Base-by-base conservation (phyloP, 2,329 filamentous ascomycete species). In the Neurospora sp. region DNA sequence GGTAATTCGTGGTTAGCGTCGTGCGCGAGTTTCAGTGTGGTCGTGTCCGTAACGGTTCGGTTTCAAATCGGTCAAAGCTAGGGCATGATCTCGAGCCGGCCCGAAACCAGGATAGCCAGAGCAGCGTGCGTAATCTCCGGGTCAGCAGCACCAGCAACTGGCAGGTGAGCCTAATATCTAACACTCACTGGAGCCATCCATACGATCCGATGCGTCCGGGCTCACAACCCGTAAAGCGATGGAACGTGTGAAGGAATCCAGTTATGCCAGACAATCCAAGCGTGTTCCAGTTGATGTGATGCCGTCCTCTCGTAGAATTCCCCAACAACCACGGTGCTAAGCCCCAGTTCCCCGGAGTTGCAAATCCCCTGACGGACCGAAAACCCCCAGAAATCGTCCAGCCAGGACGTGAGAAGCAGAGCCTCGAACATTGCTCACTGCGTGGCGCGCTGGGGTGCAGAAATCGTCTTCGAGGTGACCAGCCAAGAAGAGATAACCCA, bases 1-100 rank as follows among this genome's bases (percentile, higher is more conserved):
- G 81, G 81, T 84, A 84, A 81, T 78, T 78, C 80, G 84, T 82
- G 90, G 93, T 89, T 93, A 91, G 92, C 78, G 91, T 78, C 84
- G 82, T 80, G 81, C 77, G 79, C 82, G 79, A 73, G 74, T 77
- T 78, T 76, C 77, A 80, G 74, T 79, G 76, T 76, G 76, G 73
- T 67, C 70, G 72, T 52, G 68, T 71, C 68, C 73, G 69, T 38
- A 68, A 66, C 28, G 42, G 68, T 71, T 71, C 71, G 72, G 70
- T 68, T 68, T 73, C 70, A 67, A 62, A 71, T 73, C 71, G 72
- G 68, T 67, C 69, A 66, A 70, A 69, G 67, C 67, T 67, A 71
- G 70, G 70, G 71, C 38, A 69, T 67, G 66, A 38, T 69, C 52
- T 62, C 70, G 40, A 69, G 46, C n/a, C 62, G 52, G 67, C 70